phyloP scores from a whole-genome alignment of 345 rosid species.

The Eucalyptus curtisii region DNA sequence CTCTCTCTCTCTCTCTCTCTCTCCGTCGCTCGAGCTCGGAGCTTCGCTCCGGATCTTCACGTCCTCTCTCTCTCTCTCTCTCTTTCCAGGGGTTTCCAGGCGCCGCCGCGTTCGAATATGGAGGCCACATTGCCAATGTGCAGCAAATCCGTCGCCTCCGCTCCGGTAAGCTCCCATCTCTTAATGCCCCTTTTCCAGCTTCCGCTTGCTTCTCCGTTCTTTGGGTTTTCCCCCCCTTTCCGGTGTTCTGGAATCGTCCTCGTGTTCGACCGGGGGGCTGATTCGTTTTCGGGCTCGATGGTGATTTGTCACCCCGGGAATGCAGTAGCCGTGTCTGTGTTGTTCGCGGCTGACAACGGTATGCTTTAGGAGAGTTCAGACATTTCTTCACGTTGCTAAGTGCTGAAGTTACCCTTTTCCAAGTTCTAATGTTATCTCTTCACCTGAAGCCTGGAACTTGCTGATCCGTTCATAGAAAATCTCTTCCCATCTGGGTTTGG shows the following conservation, averaged over 20 bases:
- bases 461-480: neutral
- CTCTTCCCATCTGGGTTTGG: neutral
- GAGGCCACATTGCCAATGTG: slow-evolving; percentile 56
- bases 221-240: neutral
- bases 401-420: neutral
- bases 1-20: neutral
- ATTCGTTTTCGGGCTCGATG: neutral
- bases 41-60: neutral
- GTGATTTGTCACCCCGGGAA: neutral
- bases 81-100: neutral
- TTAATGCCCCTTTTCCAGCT: neutral
- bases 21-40: neutral
- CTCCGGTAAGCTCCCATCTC: slow-evolving; percentile 36
- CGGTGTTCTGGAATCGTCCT: neutral
- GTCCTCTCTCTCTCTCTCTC: neutral
- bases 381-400: neutral
- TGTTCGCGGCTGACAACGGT: neutral
- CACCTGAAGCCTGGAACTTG: neutral
- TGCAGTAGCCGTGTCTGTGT: neutral
- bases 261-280: neutral
- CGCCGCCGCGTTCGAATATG: slow-evolving; percentile 16
- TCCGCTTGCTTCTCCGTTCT: neutral
- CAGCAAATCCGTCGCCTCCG: slow-evolving; percentile 46
- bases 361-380: neutral
- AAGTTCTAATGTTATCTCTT: neutral